Conservation (phyloP, 768 basidiomycete genomes). For the Favolaschia claudopus region DNA sequence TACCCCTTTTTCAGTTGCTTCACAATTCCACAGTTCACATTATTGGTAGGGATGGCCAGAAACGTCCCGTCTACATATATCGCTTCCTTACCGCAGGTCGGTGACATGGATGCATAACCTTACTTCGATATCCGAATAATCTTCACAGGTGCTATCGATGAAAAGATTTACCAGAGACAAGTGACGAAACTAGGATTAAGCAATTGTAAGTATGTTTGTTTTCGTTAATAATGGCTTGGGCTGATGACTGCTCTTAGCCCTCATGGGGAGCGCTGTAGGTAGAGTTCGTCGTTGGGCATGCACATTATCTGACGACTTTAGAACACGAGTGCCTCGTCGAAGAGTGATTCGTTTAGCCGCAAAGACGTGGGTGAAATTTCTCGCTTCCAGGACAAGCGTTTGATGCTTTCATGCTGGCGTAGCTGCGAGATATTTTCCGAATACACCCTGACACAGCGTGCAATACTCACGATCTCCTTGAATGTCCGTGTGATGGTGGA, state of each 20-base stretch:
- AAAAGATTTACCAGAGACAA: slow-evolving; percentile 94
- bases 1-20: slow-evolving; percentile 36
- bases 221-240: background rate
- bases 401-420: slow-evolving; percentile 16
- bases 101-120: background rate
- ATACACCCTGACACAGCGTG: slow-evolving; percentile 80
- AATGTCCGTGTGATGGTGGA: slow-evolving; percentile 71
- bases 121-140: background rate
- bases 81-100: slow-evolving; percentile 72
- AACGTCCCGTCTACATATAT: slow-evolving; percentile 89
- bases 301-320: slow-evolving; percentile 1
- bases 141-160: slow-evolving; percentile 80
- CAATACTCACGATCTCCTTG: slow-evolving; percentile 92
- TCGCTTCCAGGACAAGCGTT: background rate
- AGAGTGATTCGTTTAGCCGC: slow-evolving; percentile 85
- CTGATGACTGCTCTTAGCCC: slow-evolving; percentile 48
- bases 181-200: slow-evolving; percentile 93
- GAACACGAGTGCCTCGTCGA: slow-evolving; percentile 56
- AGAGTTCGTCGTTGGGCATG: background rate
- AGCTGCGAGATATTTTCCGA: slow-evolving; percentile 95
- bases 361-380: slow-evolving; percentile 70
- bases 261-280: slow-evolving; percentile 58
- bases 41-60: slow-evolving; percentile 85
- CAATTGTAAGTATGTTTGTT: slow-evolving; percentile 58
- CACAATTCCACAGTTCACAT: slow-evolving; percentile 18